These are phyloP conservation scores for Dionaea muscipula DNA, from an alignment of 179 eudicot genomes.

Conservation along the genomic window DNA sequence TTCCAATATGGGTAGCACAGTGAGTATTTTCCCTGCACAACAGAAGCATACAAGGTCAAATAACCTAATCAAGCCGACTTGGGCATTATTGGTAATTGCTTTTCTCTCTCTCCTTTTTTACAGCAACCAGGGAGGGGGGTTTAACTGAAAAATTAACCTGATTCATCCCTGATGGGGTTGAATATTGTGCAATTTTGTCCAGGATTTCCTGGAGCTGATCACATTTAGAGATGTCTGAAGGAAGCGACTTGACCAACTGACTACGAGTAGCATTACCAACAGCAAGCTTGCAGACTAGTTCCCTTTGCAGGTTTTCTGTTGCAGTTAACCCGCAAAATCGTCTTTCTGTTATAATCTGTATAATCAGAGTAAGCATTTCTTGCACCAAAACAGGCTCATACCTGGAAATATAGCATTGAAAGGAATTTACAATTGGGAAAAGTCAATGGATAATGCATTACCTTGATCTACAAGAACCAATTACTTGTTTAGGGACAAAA, in stretches of 20 bases:
- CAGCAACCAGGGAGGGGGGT: background rate
- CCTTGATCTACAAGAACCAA: too few relatives aligned
- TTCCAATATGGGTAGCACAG: constrained; percentile 67
- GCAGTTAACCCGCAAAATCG: constrained; percentile 69
- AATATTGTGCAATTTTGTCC: constrained; percentile 66
- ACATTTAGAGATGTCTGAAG: constrained; percentile 61
- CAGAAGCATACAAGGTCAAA: constrained; percentile 5
- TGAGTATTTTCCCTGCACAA: constrained; percentile 74
- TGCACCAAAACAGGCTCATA: constrained; percentile 75
- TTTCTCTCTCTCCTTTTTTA: too few relatives aligned
- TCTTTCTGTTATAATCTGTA: constrained; percentile 85
- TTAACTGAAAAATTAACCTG: constrained; percentile 43
- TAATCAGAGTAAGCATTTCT: constrained; percentile 75
- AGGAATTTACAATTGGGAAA: background rate
- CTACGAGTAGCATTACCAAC: constrained; percentile 87
- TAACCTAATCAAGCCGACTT: background rate
- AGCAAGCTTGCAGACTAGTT: constrained; percentile 74
- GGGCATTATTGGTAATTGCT: background rate
- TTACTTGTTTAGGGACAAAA: too few relatives aligned
- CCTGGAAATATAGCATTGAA: constrained; percentile 37
- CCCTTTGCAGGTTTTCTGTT: constrained; percentile 69
- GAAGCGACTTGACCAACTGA: constrained; percentile 79
- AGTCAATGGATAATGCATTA: background rate
- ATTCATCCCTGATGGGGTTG: constrained; percentile 82
- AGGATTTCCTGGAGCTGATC: constrained; percentile 56